Conservation (phyloP, 306 rosid species). For the Fragaria nilgerrensis region DNA sequence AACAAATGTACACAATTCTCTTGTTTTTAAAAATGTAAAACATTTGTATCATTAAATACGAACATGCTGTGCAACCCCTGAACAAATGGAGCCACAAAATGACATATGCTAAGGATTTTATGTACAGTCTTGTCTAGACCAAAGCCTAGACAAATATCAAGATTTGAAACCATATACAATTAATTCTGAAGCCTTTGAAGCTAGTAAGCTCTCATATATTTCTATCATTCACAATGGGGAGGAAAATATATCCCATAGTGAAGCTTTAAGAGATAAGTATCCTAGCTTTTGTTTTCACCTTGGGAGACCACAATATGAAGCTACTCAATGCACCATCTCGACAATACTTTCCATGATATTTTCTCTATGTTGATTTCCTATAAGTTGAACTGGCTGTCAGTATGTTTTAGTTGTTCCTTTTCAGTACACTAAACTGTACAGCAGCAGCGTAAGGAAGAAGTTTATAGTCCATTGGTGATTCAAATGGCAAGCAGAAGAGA, state of each 20-base stretch:
- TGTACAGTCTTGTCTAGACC: constrained; percentile 19
- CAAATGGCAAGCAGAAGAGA: constrained; percentile 49
- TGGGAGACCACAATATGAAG: constrained; percentile 36
- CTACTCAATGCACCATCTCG: constrained; percentile 28
- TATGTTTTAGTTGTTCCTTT: constrained; percentile 35
- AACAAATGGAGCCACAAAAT: constrained; percentile 6
- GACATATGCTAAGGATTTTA: background rate
- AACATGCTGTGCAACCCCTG: background rate
- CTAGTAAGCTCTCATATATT: constrained; percentile 31
- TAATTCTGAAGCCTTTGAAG: constrained; percentile 15
- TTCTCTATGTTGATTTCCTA: constrained; percentile 29
- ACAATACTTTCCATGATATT: constrained; percentile 27
- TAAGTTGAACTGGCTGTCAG: constrained; percentile 33
- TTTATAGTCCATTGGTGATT: constrained; percentile 35
- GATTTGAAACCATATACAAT: constrained; percentile 42
- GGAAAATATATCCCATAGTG: constrained; percentile 42
- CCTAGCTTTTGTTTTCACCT: constrained; percentile 41
- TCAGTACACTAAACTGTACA: constrained; percentile 47
- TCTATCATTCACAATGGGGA: constrained; percentile 40
- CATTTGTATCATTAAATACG: background rate
- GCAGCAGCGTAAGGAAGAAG: constrained; percentile 43
- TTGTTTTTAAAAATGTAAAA: background rate
- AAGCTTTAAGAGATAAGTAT: constrained; percentile 34
- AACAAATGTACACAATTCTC: background rate
- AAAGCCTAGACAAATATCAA: constrained; percentile 20